Percentiles rank a stretch among this genome's conserved stretches.
Conservation (phyloP, 768 basidiomycete species). For the Steccherinum ochraceum region DNA sequence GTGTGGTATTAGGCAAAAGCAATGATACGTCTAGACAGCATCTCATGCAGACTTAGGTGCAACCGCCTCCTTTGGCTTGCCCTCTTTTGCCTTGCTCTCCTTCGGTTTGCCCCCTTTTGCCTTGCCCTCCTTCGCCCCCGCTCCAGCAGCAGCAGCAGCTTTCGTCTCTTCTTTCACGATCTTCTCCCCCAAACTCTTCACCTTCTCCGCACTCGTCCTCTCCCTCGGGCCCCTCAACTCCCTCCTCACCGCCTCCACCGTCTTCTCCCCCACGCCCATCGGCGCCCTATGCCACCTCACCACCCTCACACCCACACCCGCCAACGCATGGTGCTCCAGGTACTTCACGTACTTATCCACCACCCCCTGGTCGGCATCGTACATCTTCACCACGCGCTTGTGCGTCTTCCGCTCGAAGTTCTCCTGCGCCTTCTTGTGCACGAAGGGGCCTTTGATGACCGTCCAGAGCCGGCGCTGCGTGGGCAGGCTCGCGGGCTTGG, state of each 20-base stretch:
- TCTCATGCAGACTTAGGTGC: no score
- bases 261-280: constrained; percentile 41
- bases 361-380: constrained; percentile 76
- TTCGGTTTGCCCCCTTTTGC: constrained; percentile 34
- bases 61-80: background rate
- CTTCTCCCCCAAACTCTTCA: constrained; percentile 28
- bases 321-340: constrained; percentile 64
- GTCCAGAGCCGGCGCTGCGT: constrained; percentile 80
- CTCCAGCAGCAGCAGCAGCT: constrained; percentile 14
- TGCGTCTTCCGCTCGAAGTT: constrained; percentile 87
- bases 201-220: constrained; percentile 21
- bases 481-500: constrained; percentile 59
- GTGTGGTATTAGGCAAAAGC: no score
- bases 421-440: constrained; percentile 91
- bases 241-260: constrained; percentile 29
- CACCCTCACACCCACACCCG: constrained; percentile 83
- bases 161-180: constrained; percentile 33
- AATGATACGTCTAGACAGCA: no score
- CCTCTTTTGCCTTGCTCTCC: constrained; percentile 23
- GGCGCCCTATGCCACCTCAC: constrained; percentile 70
- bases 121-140: constrained; percentile 22
- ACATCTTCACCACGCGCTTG: constrained; percentile 84
- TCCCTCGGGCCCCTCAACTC: constrained; percentile 26
- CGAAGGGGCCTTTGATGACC: constrained; percentile 79
- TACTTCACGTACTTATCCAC: constrained; percentile 80